A percentile compares a stretch with the other conserved stretches of the same genome.
Conservation (phyloP, 108 stramenopile genomes). For the Fragilaria radians region DNA sequence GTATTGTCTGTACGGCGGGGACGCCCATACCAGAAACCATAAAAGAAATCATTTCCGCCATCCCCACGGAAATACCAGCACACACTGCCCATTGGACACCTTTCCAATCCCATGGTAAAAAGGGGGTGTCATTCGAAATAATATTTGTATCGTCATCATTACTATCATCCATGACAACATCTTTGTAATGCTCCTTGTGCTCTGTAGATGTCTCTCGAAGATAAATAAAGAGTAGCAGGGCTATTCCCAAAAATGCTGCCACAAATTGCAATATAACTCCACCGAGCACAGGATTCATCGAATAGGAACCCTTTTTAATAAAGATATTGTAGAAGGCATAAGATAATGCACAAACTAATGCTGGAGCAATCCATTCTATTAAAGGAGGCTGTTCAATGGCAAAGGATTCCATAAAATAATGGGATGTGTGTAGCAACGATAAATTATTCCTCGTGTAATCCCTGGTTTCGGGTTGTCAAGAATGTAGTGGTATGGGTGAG, state of each 20-base stretch:
- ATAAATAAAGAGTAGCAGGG: constrained; percentile 18
- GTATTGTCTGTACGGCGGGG: constrained; percentile 59
- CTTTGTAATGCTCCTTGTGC: too few relatives aligned
- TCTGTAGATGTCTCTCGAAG: constrained; percentile 1
- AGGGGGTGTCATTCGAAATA: too few relatives aligned
- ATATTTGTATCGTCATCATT: too few relatives aligned
- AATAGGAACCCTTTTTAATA: constrained; percentile 57
- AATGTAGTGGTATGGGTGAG: too few relatives aligned
- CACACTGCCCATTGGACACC: constrained; percentile 37
- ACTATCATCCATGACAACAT: constrained; percentile 6
- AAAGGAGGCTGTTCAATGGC: constrained; percentile 18
- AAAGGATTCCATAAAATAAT: background rate
- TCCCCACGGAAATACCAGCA: constrained; percentile 40
- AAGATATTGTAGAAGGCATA: constrained; percentile 77
- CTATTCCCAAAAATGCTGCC: constrained; percentile 45
- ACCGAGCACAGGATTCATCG: constrained; percentile 61
- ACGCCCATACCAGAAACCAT: constrained; percentile 59
- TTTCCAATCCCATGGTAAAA: constrained; percentile 14
- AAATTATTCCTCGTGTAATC: too few relatives aligned
- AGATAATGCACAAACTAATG: constrained; percentile 50
- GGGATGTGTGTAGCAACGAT: too few relatives aligned
- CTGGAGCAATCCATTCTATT: constrained; percentile 52
- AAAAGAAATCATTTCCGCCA: constrained; percentile 63
- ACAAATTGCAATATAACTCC: constrained; percentile 72
- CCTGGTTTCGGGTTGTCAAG: too few relatives aligned